Evolutionary conservation across 345 rosid species (phyloP).

Genomic region (Linum tenue): DNA sequence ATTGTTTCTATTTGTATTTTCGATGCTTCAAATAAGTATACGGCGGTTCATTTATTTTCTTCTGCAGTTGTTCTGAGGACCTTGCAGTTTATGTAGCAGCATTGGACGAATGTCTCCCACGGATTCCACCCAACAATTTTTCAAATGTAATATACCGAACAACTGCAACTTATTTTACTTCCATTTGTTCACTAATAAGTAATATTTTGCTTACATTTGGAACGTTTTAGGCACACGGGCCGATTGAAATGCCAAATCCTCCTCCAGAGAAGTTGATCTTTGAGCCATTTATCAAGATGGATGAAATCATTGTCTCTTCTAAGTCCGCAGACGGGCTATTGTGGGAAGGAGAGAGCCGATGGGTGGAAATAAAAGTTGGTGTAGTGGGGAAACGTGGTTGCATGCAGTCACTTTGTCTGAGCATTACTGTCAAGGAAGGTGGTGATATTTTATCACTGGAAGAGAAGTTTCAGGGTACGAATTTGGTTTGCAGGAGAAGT

Average conservation of each 20-base stretch:
- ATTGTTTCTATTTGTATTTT: neutral
- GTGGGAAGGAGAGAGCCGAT: conserved; percentile 69
- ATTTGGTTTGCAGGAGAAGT: neutral
- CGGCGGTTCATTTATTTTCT: conserved; percentile 13
- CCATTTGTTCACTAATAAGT: neutral
- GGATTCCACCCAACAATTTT: conserved; percentile 73
- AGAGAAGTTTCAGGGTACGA: conserved; percentile 86
- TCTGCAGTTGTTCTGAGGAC: conserved; percentile 61
- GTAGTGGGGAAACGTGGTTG: conserved; percentile 63
- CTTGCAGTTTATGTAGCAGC: conserved; percentile 62
- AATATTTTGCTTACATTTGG: too few species aligned
- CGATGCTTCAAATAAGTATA: neutral
- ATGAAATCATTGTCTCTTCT: conserved; percentile 61
- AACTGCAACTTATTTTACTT: neutral
- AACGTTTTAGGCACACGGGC: conserved; percentile 56
- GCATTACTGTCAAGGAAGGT: conserved; percentile 82
- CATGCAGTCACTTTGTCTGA: conserved; percentile 78
- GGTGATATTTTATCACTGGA: conserved; percentile 91
- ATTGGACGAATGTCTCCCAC: conserved; percentile 53
- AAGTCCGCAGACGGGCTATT: conserved; percentile 36
- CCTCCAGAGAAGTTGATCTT: conserved; percentile 72
- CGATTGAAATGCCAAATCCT: conserved; percentile 93
- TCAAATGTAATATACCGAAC: conserved; percentile 45
- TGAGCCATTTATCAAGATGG: conserved; percentile 86
- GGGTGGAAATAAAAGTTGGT: conserved; percentile 92